phyloP scores from a whole-genome alignment of 306 rosid species.

The Glycine soja region DNA sequence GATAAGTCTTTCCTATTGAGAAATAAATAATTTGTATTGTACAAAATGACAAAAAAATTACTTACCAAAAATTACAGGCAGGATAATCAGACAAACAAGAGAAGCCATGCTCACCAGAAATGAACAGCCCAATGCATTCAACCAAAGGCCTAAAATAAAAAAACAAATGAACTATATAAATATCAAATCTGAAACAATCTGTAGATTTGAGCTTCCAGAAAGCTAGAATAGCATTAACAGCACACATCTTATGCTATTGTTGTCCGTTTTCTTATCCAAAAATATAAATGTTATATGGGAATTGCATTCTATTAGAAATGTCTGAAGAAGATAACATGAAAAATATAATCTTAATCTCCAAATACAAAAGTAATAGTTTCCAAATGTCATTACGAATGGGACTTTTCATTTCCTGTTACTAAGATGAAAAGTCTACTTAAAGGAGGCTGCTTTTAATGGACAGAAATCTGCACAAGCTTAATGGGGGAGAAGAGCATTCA shows the following conservation, averaged over 20 bases:
- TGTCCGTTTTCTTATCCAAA: conserved; percentile 32
- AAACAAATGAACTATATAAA: conserved; percentile 24
- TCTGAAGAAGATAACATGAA: background rate
- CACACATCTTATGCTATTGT: conserved; percentile 2
- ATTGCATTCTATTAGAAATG: conserved; percentile 22
- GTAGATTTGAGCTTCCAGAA: conserved; percentile 8
- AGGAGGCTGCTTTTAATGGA: background rate
- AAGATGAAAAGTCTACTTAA: background rate
- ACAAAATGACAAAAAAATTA: conserved; percentile 23
- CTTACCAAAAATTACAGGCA: conserved; percentile 92
- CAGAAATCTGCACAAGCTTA: background rate
- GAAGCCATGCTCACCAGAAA: conserved; percentile 98
- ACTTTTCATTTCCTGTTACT: background rate
- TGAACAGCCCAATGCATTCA: conserved; percentile 90
- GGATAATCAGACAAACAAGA: conserved; percentile 77
- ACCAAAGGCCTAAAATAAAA: conserved; percentile 74
- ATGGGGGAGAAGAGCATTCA: background rate
- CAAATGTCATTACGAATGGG: background rate
- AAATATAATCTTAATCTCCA: conserved; percentile 26
- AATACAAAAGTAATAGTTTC: conserved; percentile 10
- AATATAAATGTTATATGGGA: background rate
- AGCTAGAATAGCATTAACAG: conserved; percentile 34
- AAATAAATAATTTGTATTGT: conserved; percentile 23
- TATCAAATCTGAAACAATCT: conserved; percentile 17
- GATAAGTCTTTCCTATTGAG: conserved; percentile 25